Conservation (phyloP, 1,284 basidiomycete species). For the Marasmius sp. region DNA sequence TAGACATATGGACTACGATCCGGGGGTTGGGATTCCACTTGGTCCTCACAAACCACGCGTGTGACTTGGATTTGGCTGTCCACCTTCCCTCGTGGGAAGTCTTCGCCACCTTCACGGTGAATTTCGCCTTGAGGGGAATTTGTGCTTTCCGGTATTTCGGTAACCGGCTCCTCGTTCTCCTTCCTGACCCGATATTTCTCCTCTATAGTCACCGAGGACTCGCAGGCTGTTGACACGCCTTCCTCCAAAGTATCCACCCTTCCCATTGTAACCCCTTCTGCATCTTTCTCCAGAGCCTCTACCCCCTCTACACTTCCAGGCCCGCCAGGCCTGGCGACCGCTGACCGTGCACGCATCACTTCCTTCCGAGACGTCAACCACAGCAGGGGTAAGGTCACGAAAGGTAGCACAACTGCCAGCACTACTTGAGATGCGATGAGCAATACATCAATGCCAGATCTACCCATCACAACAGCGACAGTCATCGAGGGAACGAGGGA, state of each 20-base stretch:
- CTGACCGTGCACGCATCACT: slow-evolving; percentile 53
- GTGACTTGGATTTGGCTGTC: background rate
- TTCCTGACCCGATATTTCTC: too few relatives aligned
- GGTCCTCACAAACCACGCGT: background rate
- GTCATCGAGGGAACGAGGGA: slow-evolving; percentile 84
- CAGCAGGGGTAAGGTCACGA: slow-evolving; percentile 80
- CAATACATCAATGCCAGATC: slow-evolving; percentile 75
- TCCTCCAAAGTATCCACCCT: too few relatives aligned
- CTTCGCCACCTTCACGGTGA: background rate
- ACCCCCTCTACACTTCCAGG: background rate
- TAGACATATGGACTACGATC: background rate
- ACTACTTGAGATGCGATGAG: slow-evolving; percentile 89
- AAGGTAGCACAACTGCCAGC: slow-evolving; percentile 86
- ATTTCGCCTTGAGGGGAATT: too few relatives aligned
- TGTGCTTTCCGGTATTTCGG: too few relatives aligned
- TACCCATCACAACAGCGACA: slow-evolving; percentile 77
- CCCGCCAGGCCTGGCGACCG: slow-evolving; percentile 26
- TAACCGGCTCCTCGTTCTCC: too few relatives aligned
- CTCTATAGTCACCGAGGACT: too few relatives aligned
- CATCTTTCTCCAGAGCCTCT: background rate
- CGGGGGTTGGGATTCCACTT: background rate
- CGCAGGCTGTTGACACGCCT: too few relatives aligned
- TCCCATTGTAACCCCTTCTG: background rate
- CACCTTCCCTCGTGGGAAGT: background rate
- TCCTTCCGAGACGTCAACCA: slow-evolving; percentile 69